Conservation (phyloP, 2,329 filamentous ascomycete genomes). For the Aschersonia sp. region DNA sequence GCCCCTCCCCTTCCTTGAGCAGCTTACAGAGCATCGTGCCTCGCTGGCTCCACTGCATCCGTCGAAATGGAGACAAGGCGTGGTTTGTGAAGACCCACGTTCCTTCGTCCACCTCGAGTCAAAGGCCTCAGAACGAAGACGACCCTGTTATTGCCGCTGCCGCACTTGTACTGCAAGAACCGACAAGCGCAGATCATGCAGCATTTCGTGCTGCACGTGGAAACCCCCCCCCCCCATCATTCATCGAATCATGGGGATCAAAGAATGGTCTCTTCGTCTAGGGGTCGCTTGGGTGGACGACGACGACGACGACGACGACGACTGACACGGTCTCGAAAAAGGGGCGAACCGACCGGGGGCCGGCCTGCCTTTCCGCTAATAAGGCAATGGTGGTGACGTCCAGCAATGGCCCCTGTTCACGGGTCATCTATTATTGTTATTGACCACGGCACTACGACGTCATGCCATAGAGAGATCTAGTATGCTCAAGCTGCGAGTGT, state of each 20-base stretch:
- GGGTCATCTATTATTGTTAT: background rate
- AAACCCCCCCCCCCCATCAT: background rate
- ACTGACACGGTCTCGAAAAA: background rate
- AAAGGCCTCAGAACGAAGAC: too few species aligned
- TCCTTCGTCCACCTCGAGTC: background rate
- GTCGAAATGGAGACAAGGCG: background rate
- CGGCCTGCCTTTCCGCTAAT: too few species aligned
- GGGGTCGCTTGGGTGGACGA: background rate
- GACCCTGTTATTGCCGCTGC: too few species aligned
- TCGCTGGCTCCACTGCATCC: background rate
- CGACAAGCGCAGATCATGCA: background rate
- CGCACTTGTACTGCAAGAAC: too few species aligned
- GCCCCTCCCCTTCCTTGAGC: too few species aligned
- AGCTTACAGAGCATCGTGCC: too few species aligned
- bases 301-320: background rate
- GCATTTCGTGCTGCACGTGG: background rate
- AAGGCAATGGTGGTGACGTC: background rate
- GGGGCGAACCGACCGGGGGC: too few species aligned
- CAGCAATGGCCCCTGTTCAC: background rate
- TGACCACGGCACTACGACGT: background rate
- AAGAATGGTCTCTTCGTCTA: background rate
- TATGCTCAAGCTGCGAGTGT: too few species aligned
- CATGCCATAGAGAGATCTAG: background rate
- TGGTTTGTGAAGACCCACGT: background rate
- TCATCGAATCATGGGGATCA: background rate